A percentile compares a stretch with the other conserved stretches of the same genome.
Evolutionary conservation across 768 basidiomycete species (phyloP).

Genomic region (Leccinum rimulosum): DNA sequence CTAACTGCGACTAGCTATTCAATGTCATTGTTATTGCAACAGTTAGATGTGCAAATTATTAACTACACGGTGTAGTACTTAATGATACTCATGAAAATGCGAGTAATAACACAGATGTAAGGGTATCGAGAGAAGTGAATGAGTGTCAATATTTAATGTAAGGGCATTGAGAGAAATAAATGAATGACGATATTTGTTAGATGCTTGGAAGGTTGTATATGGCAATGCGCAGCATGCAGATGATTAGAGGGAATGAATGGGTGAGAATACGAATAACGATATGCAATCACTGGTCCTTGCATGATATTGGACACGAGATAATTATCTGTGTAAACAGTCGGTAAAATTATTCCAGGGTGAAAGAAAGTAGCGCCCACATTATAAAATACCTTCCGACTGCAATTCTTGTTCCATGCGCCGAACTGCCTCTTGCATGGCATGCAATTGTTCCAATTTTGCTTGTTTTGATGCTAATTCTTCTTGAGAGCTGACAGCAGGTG

Average conservation of each 20-base stretch:
- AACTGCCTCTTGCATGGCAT: slow-evolving; percentile 34
- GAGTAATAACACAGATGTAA: slow-evolving; percentile 1
- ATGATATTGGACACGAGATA: neutral
- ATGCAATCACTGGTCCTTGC: neutral
- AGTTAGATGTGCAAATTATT: neutral
- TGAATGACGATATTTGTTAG: neutral
- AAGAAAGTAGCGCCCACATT: slow-evolving; percentile 1
- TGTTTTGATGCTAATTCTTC: slow-evolving; percentile 7
- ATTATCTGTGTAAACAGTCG: slow-evolving; percentile 9
- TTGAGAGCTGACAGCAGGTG: neutral
- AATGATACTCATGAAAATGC: neutral
- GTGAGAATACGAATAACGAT: slow-evolving; percentile 21
- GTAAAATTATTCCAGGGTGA: neutral
- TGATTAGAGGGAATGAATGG: neutral
- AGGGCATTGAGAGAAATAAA: neutral
- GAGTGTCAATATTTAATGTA: neutral
- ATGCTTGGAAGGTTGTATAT: neutral
- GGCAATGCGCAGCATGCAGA: neutral
- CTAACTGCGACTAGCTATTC: slow-evolving; percentile 24
- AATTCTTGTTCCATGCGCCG: slow-evolving; percentile 35
- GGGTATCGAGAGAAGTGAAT: neutral
- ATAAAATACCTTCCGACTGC: slow-evolving; percentile 20
- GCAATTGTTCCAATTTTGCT: slow-evolving; percentile 20
- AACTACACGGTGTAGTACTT: neutral
- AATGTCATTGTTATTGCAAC: slow-evolving; percentile 3